phyloP scores from a whole-genome alignment of 371 early-diverging fungal genomes.

The Homolaphlyctis polyrhiza region DNA sequence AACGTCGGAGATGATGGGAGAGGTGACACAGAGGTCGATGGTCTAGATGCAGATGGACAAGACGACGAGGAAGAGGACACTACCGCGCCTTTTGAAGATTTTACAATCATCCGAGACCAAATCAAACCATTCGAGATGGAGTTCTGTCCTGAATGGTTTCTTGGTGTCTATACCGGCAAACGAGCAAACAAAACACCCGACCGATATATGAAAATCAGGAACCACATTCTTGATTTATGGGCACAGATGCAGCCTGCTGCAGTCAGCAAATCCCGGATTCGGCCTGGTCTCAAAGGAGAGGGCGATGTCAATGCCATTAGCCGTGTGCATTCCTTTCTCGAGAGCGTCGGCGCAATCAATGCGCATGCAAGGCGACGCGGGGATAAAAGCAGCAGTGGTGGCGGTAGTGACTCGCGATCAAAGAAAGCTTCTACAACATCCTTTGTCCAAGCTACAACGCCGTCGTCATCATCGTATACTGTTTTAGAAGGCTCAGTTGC shows the following conservation, averaged over 20 bases:
- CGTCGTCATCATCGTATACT: too few relatives aligned
- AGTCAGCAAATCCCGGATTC: constrained; percentile 67
- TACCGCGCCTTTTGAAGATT: neutral
- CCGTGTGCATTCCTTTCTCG: constrained; percentile 79
- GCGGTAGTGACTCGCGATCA: neutral
- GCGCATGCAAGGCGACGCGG: neutral
- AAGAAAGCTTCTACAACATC: too few relatives aligned
- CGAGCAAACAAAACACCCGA: constrained; percentile 68
- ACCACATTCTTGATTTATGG: constrained; percentile 79
- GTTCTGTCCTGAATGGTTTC: constrained; percentile 4
- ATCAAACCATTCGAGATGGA: constrained; percentile 5
- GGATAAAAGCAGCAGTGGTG: neutral
- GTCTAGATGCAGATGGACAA: constrained; percentile 4
- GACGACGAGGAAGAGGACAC: neutral
- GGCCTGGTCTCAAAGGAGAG: constrained; percentile 61
- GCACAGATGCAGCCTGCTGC: constrained; percentile 42
- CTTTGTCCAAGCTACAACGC: too few relatives aligned
- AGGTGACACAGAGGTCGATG: neutral
- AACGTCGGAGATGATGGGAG: too few relatives aligned
- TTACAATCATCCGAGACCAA: neutral
- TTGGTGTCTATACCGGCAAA: neutral
- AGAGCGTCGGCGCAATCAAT: constrained; percentile 76
- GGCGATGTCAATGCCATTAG: constrained; percentile 92
- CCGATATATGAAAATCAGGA: constrained; percentile 78
- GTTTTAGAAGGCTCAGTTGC: too few relatives aligned